Percentiles rank a stretch among this genome's conserved stretches.
Conservation (phyloP, 2,329 filamentous ascomycete species). For the Emmonsiellopsis sp. region DNA sequence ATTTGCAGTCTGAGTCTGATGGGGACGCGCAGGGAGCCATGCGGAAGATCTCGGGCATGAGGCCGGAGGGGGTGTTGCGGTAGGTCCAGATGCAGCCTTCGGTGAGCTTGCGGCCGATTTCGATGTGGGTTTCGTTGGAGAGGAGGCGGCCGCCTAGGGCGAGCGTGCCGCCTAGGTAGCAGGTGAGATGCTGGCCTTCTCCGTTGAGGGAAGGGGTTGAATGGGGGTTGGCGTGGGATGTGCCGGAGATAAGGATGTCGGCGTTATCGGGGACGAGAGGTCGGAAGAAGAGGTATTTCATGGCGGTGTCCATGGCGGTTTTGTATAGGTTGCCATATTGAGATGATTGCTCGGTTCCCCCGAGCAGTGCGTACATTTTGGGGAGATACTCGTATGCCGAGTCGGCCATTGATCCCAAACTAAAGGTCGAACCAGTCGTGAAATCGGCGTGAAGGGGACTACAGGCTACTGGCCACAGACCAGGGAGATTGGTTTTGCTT, state of each 20-base stretch:
- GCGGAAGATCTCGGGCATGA: constrained; percentile 46
- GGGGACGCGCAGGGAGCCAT: constrained; percentile 31
- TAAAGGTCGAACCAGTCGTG: constrained; percentile 19
- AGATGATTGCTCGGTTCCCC: constrained; percentile 49
- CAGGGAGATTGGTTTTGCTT: constrained; percentile 26
- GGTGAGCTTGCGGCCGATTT: constrained; percentile 41
- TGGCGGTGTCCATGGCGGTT: constrained; percentile 56
- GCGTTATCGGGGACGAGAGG: constrained; percentile 60
- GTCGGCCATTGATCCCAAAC: constrained; percentile 48
- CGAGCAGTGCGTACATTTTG: constrained; percentile 64
- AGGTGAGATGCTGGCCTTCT: constrained; percentile 46
- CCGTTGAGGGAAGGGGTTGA: constrained; percentile 33
- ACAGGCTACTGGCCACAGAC: constrained; percentile 29
- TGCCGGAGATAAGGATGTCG: constrained; percentile 61
- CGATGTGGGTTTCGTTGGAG: constrained; percentile 38
- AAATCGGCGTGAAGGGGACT: constrained; percentile 1
- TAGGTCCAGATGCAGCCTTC: constrained; percentile 51
- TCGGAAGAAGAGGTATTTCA: constrained; percentile 65
- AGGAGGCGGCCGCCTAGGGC: constrained; percentile 46
- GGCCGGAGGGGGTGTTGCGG: constrained; percentile 38
- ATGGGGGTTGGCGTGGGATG: neutral
- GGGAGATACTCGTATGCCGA: constrained; percentile 51
- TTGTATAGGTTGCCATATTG: constrained; percentile 63
- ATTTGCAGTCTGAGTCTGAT: constrained; percentile 6
- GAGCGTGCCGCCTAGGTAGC: constrained; percentile 49